Base-by-base conservation (phyloP, 345 rosid genomes). In the Corymbia maculata region DNA sequence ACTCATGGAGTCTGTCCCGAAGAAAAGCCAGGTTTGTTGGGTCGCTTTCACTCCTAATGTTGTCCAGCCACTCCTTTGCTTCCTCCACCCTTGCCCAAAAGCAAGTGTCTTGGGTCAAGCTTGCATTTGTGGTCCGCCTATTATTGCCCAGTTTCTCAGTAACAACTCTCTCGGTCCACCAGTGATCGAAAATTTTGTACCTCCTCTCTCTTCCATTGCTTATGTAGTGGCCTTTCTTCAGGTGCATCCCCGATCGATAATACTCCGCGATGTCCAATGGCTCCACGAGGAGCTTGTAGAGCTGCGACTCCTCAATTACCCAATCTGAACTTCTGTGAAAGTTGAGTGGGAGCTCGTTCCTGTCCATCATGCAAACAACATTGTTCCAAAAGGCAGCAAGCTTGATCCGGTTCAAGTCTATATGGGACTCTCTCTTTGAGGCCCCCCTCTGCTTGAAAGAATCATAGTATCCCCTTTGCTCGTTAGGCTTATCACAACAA, bases 51-150 rank as follows among this genome's bases (percentile, higher is more conserved):
- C 88, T 89, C 90, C 85, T 94, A 26, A 95, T 80, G 30, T 45
- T 92, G 82, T 94, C 96, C 10, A 95, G 88, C 87, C 91, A 92
- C 50, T 95, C 99, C 90, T 94, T 91, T 21, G 98, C 98, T 90
- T 95, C 95, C 92, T 98, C 98, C 42, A 98, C 92, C 88, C 61
- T 93, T 11, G 97, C 98, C 99, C 99, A 96, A 52, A 98, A 98
- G 89, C 96, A 93, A 11, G 98, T 85, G 90, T 98, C 99, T 66
- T 97, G 99, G 7, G 99, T 98, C 75, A 90, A 61, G 91, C 96
- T 91, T 1, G 99, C 94, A 30, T 89, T 88, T 86, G 36, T 94
- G 85, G 93, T 98, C 88, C 99, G 94, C 51, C 26, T 80, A 42
- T 84, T 80, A 42, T 84, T 86, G 79, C 70, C 85, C 26, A 85